Percentiles rank a stretch among this genome's conserved stretches.
Evolutionary conservation across 2,329 filamentous ascomycete genomes (phyloP).

Genomic region (Diaporthe capsici): DNA sequence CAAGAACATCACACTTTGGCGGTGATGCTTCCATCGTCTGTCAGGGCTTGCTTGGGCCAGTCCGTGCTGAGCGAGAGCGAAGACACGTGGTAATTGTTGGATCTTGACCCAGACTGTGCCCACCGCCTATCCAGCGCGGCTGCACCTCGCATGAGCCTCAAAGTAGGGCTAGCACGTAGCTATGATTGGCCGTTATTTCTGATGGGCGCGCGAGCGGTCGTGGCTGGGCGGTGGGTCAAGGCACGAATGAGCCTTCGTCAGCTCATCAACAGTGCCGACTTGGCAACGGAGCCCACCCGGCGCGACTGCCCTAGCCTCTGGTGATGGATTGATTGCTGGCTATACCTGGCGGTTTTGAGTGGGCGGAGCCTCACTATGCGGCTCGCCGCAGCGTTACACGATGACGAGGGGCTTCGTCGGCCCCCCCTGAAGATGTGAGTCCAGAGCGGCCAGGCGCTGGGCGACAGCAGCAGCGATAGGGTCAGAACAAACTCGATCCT

Average conservation of each 20-base stretch:
- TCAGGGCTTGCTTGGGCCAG: neutral
- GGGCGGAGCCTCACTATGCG: constrained; percentile 26
- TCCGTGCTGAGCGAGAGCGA: constrained; percentile 11
- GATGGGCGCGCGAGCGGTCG: neutral
- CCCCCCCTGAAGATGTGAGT: constrained; percentile 4
- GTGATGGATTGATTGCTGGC: neutral
- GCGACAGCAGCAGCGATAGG: neutral
- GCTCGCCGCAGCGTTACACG: constrained; percentile 7
- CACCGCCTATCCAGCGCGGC: neutral
- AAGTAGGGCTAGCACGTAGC: neutral
- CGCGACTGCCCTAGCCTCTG: neutral
- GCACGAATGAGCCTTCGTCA: constrained; percentile 30
- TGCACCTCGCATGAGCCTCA: neutral
- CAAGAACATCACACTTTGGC: neutral
- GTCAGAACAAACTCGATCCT: neutral
- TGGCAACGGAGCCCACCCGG: neutral
- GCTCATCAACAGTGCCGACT: neutral
- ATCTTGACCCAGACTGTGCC: neutral
- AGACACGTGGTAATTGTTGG: neutral
- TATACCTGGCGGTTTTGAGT: constrained; percentile 15
- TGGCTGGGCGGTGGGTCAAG: constrained; percentile 2
- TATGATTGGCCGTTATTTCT: neutral
- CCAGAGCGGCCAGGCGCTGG: neutral
- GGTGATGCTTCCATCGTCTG: neutral
- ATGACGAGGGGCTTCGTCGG: constrained; percentile 6